A percentile compares a stretch with the other conserved stretches of the same genome.
Evolutionary conservation across 495 filamentous ascomycete species (phyloP).

Genomic region (Penicillium ucsense): DNA sequence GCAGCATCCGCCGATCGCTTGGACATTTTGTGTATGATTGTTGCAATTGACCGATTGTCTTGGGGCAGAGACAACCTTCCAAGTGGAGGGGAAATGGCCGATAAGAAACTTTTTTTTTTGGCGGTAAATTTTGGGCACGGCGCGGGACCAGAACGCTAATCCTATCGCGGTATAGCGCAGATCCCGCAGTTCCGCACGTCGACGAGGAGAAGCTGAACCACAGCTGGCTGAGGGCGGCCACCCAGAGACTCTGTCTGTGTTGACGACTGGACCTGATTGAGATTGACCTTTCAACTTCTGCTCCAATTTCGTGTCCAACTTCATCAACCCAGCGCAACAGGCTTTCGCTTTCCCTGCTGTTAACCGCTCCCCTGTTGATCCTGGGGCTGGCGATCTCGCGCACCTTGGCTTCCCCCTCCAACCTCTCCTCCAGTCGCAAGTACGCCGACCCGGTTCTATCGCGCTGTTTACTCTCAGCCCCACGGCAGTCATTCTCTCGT

Average conservation of each 20-base stretch:
- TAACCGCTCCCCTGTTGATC: slow-evolving; percentile 1
- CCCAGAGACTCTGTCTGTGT: not conserved
- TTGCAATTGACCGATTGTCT: not conserved
- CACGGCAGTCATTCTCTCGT: not conserved
- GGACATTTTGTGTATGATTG: slow-evolving; percentile 43
- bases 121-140: slow-evolving; percentile 18
- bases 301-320: no score
- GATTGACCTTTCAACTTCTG: not conserved
- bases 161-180: slow-evolving; percentile 34
- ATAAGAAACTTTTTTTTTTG: slow-evolving; percentile 29
- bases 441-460: not conserved
- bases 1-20: slow-evolving; percentile 55
- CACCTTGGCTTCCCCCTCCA: not conserved
- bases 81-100: slow-evolving; percentile 7
- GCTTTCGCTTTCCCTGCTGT: slow-evolving; percentile 3
- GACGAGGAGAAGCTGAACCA: slow-evolving; percentile 15
- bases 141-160: slow-evolving; percentile 19
- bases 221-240: not conserved
- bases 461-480: slow-evolving; percentile 2
- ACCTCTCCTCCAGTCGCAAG: not conserved
- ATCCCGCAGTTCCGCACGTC: slow-evolving; percentile 19
- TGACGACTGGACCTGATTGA: not conserved
- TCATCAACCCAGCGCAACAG: no score
- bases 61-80: slow-evolving; percentile 3
- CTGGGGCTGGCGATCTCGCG: not conserved